These are phyloP conservation scores for Melanogaster broomeanus DNA, from an alignment of 768 basidiomycete species.

Conservation along the genomic window DNA sequence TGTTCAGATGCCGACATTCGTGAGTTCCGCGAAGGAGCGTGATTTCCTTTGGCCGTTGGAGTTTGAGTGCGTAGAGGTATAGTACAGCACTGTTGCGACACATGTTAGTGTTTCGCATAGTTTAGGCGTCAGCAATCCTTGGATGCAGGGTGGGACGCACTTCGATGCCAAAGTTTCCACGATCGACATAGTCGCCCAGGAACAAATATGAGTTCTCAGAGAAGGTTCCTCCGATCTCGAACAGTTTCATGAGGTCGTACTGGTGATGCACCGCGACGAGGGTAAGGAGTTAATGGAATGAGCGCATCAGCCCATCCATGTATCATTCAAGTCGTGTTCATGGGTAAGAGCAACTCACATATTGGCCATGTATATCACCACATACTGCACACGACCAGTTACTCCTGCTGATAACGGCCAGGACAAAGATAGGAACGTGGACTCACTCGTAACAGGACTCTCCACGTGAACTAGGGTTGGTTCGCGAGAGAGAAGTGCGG, in stretches of 20 bases:
- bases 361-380: conserved; percentile 98
- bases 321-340: conserved; percentile 71
- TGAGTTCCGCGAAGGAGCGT: conserved; percentile 92
- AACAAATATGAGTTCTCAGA: conserved; percentile 88
- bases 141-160: conserved; percentile 33
- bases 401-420: conserved; percentile 3
- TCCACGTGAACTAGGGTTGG: conserved; percentile 85
- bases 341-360: conserved; percentile 78
- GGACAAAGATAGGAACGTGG: not conserved
- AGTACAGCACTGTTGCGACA: conserved; percentile 68
- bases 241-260: conserved; percentile 98
- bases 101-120: not conserved
- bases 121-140: not conserved
- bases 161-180: conserved; percentile 89
- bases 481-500: conserved; percentile 68
- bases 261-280: conserved; percentile 30
- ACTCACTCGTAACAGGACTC: conserved; percentile 88
- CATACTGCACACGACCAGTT: conserved; percentile 59
- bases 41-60: conserved; percentile 82
- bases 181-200: conserved; percentile 96
- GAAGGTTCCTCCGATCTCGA: conserved; percentile 90
- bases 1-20: conserved; percentile 94
- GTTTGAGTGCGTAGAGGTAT: conserved; percentile 92
- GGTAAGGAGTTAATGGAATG: not conserved
- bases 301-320: conserved; percentile 1